phyloP scores from a whole-genome alignment of 805 yeast genomes.

The Lipomyces orientalis region DNA sequence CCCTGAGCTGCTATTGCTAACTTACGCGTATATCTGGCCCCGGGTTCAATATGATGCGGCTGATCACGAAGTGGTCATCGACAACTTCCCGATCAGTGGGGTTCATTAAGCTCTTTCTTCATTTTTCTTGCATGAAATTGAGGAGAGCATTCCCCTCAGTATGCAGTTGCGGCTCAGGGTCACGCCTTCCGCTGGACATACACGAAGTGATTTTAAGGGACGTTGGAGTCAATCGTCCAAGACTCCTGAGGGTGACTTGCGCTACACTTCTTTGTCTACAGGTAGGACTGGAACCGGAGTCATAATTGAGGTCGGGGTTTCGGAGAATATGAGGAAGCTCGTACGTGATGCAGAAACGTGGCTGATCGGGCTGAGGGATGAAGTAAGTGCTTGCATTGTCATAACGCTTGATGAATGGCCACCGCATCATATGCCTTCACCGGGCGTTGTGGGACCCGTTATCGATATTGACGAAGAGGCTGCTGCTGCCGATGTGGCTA shows the following conservation, averaged over 20 bases:
- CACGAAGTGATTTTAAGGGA: not conserved
- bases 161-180: not conserved
- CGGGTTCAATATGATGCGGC: not conserved
- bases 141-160: not conserved
- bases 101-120: not conserved
- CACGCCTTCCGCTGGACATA: not conserved
- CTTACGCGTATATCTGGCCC: not conserved
- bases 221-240: not conserved
- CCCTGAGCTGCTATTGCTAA: not conserved
- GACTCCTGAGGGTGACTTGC: not conserved
- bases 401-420: not conserved
- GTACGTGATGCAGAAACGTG: not conserved
- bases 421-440: not conserved
- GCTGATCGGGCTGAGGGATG: conserved; percentile 5
- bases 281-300: not conserved
- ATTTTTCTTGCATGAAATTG: not conserved
- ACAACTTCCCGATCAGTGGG: not conserved
- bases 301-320: not conserved
- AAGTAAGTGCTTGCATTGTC: not conserved
- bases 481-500: not conserved
- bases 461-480: not conserved
- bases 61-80: not conserved
- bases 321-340: not conserved
- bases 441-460: not conserved
- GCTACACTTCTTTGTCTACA: not conserved